Conservation (phyloP, 495 filamentous ascomycete species). For the Tetracladium setigerum region DNA sequence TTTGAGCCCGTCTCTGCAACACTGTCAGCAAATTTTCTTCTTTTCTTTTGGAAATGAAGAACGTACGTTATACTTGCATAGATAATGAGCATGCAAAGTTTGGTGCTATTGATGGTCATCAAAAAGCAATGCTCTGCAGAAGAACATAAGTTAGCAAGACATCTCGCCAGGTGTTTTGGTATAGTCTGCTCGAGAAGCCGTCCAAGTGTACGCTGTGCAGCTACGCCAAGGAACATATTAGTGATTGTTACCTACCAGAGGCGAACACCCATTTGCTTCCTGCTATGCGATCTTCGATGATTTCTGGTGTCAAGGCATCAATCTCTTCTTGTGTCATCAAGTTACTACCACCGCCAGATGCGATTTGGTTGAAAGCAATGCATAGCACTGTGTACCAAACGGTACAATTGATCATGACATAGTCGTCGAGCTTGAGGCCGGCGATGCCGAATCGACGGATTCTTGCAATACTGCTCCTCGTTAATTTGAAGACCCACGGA, state of each 20-base stretch:
- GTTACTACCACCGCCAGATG: slow-evolving; percentile 46
- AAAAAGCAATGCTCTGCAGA: too few relatives aligned
- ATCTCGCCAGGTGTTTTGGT: too few relatives aligned
- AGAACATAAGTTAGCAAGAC: too few relatives aligned
- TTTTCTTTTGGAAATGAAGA: neutral
- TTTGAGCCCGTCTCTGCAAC: neutral
- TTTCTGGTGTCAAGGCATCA: slow-evolving; percentile 28
- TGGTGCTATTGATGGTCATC: slow-evolving; percentile 37
- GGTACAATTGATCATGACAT: slow-evolving; percentile 38
- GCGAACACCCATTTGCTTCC: slow-evolving; percentile 53
- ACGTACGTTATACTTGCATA: slow-evolving; percentile 41
- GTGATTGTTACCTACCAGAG: slow-evolving; percentile 32
- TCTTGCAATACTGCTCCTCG: slow-evolving; percentile 34
- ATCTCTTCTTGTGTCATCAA: slow-evolving; percentile 38
- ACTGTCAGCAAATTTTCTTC: neutral
- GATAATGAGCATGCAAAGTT: slow-evolving; percentile 48
- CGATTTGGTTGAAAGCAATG: slow-evolving; percentile 43
- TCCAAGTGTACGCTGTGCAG: too few relatives aligned
- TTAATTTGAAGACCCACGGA: neutral
- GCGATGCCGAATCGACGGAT: slow-evolving; percentile 37
- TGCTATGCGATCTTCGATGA: slow-evolving; percentile 33
- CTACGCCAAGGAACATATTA: too few relatives aligned
- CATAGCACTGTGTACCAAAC: slow-evolving; percentile 49
- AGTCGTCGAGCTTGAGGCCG: slow-evolving; percentile 43
- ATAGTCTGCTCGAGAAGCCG: too few relatives aligned